Conservation (phyloP, 352 stramenopile species). For the Phytophthora multivora region DNA sequence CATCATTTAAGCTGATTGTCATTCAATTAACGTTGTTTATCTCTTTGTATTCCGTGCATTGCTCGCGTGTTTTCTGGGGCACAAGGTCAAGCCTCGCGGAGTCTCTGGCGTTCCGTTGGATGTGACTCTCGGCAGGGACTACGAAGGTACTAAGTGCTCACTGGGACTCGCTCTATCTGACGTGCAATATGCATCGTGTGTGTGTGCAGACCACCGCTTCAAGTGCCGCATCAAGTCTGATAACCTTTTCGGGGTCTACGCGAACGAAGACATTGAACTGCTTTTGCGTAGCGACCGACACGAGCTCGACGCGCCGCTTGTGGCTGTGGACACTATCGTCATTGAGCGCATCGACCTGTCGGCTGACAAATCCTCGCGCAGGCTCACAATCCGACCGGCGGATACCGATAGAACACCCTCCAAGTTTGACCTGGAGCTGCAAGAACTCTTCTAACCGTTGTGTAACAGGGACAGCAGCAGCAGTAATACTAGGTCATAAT, state of each 20-base stretch:
- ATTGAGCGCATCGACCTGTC: conserved; percentile 74
- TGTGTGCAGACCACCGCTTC: conserved; percentile 57
- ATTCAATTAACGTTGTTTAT: not conserved
- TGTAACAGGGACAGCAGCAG: no score
- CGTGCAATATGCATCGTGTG: conserved; percentile 37
- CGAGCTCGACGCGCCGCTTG: conserved; percentile 38
- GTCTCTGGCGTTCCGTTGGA: conserved; percentile 53
- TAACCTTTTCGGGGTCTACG: conserved; percentile 70
- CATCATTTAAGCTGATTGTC: not conserved
- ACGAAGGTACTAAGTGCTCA: conserved; percentile 31
- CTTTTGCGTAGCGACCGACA: conserved; percentile 38
- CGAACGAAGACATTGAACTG: conserved; percentile 61
- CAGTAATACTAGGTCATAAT: no score
- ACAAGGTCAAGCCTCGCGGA: conserved; percentile 70
- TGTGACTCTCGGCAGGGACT: conserved; percentile 64
- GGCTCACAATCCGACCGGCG: conserved; percentile 56
- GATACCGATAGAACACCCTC: conserved; percentile 23
- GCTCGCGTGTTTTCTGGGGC: not conserved
- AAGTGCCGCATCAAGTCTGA: conserved; percentile 76
- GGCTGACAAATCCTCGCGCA: conserved; percentile 55
- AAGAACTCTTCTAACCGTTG: conserved; percentile 73
- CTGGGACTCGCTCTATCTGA: conserved; percentile 20
- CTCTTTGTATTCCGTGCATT: no score
- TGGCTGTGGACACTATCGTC: conserved; percentile 69
- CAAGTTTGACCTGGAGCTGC: conserved; percentile 64